These are phyloP conservation scores for Coemansia pectinata DNA, from an alignment of 192 early-diverging fungal genomes.

Conservation along the genomic window DNA sequence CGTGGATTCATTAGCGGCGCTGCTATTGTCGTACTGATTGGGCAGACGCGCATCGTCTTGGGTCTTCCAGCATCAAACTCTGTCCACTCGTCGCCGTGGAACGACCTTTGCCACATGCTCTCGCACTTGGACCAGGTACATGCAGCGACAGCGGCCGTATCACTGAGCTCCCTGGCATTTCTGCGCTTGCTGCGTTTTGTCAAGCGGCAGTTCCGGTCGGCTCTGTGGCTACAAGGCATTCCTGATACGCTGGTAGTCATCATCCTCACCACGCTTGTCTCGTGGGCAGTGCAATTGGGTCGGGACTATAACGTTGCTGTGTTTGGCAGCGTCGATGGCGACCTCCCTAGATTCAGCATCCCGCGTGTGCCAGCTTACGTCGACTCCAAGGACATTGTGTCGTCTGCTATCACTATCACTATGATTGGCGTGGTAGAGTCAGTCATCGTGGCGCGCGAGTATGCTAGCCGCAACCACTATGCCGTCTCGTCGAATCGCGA, in stretches of 20 bases:
- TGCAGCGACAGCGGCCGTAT: conserved; percentile 67
- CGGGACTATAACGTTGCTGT: conserved; percentile 71
- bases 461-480: conserved; percentile 89
- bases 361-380: conserved; percentile 66
- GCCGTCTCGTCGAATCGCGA: conserved; percentile 93
- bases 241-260: conserved; percentile 94
- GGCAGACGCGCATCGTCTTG: conserved; percentile 79
- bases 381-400: conserved; percentile 66
- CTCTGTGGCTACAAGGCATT: conserved; percentile 66
- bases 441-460: conserved; percentile 91
- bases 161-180: conserved; percentile 69
- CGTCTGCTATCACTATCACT: conserved; percentile 86
- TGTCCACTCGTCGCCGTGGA: conserved; percentile 76
- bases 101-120: conserved; percentile 71
- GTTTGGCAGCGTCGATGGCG: conserved; percentile 73
- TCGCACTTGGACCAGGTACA: conserved; percentile 68
- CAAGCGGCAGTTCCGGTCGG: conserved; percentile 40
- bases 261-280: conserved; percentile 69
- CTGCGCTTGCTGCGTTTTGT: conserved; percentile 58
- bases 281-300: conserved; percentile 58
- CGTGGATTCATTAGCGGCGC: conserved; percentile 96
- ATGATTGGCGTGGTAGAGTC: conserved; percentile 98
- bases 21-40: conserved; percentile 87
- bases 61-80: conserved; percentile 60
- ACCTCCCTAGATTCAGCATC: conserved; percentile 54